These are phyloP conservation scores for Pseudozyma flocculosa DNA, from an alignment of 1,284 basidiomycete genomes.

Conservation along the genomic window DNA sequence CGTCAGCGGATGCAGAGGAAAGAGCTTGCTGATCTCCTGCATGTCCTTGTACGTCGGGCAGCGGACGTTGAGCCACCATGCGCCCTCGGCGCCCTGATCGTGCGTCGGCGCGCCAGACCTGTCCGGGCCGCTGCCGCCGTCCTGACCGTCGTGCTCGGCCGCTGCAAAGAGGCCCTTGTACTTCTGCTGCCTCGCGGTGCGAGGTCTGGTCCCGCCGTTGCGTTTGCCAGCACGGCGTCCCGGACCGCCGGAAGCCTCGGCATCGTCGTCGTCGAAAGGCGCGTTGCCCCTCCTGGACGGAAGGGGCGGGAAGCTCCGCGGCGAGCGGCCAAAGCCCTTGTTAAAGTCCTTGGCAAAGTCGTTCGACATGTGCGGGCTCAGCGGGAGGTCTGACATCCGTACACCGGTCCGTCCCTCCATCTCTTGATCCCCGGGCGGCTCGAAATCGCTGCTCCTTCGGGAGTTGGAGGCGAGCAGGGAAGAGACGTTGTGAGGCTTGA, in stretches of 20 bases:
- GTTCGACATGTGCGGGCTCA: slow-evolving; percentile 40
- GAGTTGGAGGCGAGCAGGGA: slow-evolving; percentile 5
- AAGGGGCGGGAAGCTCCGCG: slow-evolving; percentile 3
- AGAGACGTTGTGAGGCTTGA: background rate
- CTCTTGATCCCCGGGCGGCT: slow-evolving; percentile 32
- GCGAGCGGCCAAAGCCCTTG: slow-evolving; percentile 10
- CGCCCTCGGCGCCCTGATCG: slow-evolving; percentile 13
- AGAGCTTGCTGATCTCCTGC: slow-evolving; percentile 80
- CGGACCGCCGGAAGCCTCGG: no score
- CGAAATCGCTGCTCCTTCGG: no score
- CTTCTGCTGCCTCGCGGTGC: background rate
- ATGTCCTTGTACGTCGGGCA: slow-evolving; percentile 89
- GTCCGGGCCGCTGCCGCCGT: no score
- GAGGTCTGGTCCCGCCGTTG: no score
- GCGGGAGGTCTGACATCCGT: slow-evolving; percentile 52
- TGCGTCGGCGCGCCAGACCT: background rate
- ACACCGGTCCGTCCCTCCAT: slow-evolving; percentile 44
- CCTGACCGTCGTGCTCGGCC: background rate
- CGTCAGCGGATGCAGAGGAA: slow-evolving; percentile 88
- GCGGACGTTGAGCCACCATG: slow-evolving; percentile 91
- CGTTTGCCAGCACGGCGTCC: no score
- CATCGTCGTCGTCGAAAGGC: no score
- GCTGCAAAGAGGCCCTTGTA: background rate
- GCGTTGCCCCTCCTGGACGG: background rate
- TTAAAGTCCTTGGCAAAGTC: slow-evolving; percentile 29